Percentiles rank a stretch among this genome's conserved stretches.
These are phyloP conservation scores for Neurospora sp. DNA, from an alignment of 495 filamentous ascomycete genomes.

Conservation along the genomic window DNA sequence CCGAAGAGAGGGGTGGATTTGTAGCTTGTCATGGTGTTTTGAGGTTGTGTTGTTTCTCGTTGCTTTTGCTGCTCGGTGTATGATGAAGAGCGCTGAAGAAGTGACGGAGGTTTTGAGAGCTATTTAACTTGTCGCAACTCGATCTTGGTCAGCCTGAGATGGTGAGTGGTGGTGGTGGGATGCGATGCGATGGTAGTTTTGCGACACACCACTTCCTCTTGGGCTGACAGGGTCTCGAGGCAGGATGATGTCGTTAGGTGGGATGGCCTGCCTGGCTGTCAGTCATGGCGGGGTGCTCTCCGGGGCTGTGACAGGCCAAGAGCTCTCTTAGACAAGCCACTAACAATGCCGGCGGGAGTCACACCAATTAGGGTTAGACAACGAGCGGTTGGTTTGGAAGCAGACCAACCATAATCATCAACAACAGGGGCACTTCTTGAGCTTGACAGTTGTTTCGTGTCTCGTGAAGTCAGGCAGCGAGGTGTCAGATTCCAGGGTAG, in stretches of 20 bases:
- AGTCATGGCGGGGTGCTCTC: neutral
- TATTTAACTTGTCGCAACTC: neutral
- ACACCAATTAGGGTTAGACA: neutral
- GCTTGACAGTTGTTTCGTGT: neutral
- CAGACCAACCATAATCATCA: neutral
- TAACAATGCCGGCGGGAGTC: neutral
- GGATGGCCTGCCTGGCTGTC: neutral
- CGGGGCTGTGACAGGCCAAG: neutral
- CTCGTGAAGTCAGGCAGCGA: neutral
- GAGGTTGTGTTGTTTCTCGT: too few relatives aligned
- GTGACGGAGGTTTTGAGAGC: neutral
- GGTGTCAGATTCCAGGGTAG: too few relatives aligned
- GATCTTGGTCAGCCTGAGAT: neutral
- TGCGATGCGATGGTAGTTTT: neutral
- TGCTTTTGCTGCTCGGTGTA: neutral
- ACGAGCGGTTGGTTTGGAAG: neutral
- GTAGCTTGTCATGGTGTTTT: constrained; percentile 32
- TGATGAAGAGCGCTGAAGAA: neutral
- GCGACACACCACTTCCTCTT: neutral
- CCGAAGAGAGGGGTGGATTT: constrained; percentile 61
- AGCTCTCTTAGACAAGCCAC: neutral
- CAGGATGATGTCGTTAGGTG: neutral
- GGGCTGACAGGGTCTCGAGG: neutral
- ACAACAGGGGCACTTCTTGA: neutral
- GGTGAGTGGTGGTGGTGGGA: neutral